Evolutionary conservation across 2,329 filamentous ascomycete species (phyloP).

Genomic region (Diaporthe batatas): DNA sequence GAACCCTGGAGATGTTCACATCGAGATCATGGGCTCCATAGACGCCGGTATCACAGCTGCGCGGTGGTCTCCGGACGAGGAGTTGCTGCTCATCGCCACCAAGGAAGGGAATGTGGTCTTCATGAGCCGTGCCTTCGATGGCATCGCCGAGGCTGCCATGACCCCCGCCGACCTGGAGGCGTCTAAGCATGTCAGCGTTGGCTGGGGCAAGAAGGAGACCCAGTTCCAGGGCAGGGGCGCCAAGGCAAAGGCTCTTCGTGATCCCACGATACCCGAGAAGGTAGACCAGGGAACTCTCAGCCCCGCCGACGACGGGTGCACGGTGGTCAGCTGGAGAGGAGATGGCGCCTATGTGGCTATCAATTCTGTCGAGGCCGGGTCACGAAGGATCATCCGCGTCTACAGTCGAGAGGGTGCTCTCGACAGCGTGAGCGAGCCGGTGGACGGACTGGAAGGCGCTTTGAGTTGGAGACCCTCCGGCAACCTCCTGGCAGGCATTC

Average conservation of each 20-base stretch:
- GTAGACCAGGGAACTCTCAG: conserved; percentile 87
- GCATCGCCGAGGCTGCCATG: conserved; percentile 80
- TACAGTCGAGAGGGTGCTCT: conserved; percentile 91
- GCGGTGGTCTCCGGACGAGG: conserved; percentile 95
- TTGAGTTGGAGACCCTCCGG: conserved; percentile 93
- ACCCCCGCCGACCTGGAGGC: conserved; percentile 81
- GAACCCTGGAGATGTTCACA: conserved; percentile 75
- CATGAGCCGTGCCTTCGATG: conserved; percentile 94
- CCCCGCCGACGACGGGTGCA: conserved; percentile 76
- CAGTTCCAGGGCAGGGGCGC: conserved; percentile 96
- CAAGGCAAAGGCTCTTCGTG: conserved; percentile 84
- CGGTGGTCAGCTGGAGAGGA: conserved; percentile 90
- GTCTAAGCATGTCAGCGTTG: conserved; percentile 96
- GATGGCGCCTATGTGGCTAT: conserved; percentile 93
- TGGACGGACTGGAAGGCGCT: conserved; percentile 88
- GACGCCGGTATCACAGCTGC: conserved; percentile 92
- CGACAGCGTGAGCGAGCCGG: conserved; percentile 94
- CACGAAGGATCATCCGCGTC: conserved; percentile 85
- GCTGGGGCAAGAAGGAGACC: conserved; percentile 98
- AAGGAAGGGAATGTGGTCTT: conserved; percentile 84
- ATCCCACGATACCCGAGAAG: conserved; percentile 94
- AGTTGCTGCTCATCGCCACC: conserved; percentile 87
- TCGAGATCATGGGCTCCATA: conserved; percentile 96
- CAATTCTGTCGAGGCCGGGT: conserved; percentile 78
- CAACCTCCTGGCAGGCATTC: conserved; percentile 90